Evolutionary conservation across 306 rosid species (phyloP).

Genomic region (Dalbergia cochinchinensis): DNA sequence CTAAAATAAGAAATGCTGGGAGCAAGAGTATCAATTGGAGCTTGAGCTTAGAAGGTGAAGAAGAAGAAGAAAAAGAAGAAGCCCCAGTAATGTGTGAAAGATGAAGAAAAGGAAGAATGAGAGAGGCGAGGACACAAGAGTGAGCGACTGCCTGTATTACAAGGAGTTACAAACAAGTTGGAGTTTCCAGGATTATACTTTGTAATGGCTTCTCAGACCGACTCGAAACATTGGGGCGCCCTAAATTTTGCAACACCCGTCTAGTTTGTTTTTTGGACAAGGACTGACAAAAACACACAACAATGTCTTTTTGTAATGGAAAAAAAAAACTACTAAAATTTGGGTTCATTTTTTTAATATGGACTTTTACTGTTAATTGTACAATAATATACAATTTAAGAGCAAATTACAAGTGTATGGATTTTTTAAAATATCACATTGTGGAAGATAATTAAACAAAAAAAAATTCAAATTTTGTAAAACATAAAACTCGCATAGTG

Average conservation of each 20-base stretch:
- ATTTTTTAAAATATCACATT: too few relatives aligned
- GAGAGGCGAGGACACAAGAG: conserved; percentile 38
- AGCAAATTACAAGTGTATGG: too few relatives aligned
- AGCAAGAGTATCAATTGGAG: conserved; percentile 70
- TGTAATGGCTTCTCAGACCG: conserved; percentile 38
- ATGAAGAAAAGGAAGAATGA: neutral
- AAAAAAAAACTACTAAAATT: too few relatives aligned
- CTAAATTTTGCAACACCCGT: conserved; percentile 26
- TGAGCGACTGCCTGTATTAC: too few relatives aligned
- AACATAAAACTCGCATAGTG: too few relatives aligned
- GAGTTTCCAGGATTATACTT: conserved; percentile 55
- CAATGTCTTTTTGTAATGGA: too few relatives aligned
- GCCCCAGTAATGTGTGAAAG: neutral
- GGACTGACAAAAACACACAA: neutral
- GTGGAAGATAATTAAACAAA: too few relatives aligned
- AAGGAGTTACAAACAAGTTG: neutral
- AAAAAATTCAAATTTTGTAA: too few relatives aligned
- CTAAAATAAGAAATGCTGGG: conserved; percentile 58
- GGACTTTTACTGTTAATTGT: too few relatives aligned
- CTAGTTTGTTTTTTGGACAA: neutral
- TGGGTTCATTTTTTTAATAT: too few relatives aligned
- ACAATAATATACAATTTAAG: too few relatives aligned
- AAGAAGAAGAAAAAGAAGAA: neutral
- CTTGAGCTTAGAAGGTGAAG: neutral
- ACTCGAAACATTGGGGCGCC: conserved; percentile 39